A percentile compares a stretch with the other conserved stretches of the same genome.
These are phyloP conservation scores for Sporothrix mexicana DNA, from an alignment of 2,329 filamentous ascomycete species.

Conservation along the genomic window DNA sequence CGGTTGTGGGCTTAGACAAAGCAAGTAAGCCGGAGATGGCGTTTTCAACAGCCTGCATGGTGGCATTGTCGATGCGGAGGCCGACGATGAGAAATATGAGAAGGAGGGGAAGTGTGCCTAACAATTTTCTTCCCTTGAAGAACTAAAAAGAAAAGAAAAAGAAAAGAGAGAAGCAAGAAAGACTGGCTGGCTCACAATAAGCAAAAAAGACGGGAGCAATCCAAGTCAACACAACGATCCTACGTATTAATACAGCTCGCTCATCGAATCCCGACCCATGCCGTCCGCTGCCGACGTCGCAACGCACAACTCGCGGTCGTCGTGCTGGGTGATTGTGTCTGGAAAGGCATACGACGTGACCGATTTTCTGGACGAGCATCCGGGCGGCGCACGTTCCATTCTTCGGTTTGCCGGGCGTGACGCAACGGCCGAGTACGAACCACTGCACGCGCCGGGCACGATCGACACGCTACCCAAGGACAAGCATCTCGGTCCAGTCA, in stretches of 20 bases:
- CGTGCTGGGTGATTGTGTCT: constrained; percentile 25
- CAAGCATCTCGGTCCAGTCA: not conserved
- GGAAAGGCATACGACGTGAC: constrained; percentile 24
- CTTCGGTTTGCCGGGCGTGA: constrained; percentile 19
- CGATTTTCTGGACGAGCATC: constrained; percentile 20
- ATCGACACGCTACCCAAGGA: not conserved
- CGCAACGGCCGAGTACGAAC: constrained; percentile 6
- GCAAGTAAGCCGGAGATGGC: constrained; percentile 19
- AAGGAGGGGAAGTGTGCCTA: not conserved
- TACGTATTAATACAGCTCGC: not conserved
- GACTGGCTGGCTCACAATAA: not conserved
- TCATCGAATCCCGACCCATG: not conserved
- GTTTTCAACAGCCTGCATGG: constrained; percentile 15
- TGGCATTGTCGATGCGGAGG: constrained; percentile 21
- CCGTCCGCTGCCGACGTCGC: constrained; percentile 13
- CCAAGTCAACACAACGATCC: too few relatives aligned
- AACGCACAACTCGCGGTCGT: constrained; percentile 7
- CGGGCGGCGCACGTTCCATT: not conserved
- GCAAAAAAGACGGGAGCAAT: not conserved
- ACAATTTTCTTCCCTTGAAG: not conserved
- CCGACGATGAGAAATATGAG: not conserved
- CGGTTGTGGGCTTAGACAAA: not conserved
- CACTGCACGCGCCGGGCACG: not conserved
- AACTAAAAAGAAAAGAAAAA: not conserved
- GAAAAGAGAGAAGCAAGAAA: not conserved